A percentile compares a stretch with the other conserved stretches of the same genome.
These are phyloP conservation scores for Xanthoconium separans DNA, from an alignment of 1,284 basidiomycete species.

Conservation along the genomic window DNA sequence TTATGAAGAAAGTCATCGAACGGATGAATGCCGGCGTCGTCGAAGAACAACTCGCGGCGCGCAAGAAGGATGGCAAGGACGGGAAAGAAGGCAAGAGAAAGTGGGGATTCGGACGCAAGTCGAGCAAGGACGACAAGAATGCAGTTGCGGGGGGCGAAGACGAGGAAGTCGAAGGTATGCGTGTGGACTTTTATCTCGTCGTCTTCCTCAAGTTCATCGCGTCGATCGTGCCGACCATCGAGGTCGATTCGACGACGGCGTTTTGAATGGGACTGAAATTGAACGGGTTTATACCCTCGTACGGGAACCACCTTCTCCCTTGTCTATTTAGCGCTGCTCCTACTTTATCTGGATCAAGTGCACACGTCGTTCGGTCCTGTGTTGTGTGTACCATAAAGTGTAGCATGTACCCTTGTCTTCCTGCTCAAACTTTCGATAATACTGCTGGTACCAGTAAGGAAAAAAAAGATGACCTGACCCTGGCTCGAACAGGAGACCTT, in stretches of 20 bases:
- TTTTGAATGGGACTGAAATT: conserved; percentile 51
- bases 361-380: conserved; percentile 2
- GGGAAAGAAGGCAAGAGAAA: conserved; percentile 76
- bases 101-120: conserved; percentile 78
- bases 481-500: conserved; percentile 60
- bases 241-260: conserved; percentile 87
- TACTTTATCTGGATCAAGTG: conserved; percentile 6
- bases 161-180: conserved; percentile 81
- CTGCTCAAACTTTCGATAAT: conserved; percentile 11
- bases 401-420: conserved; percentile 26
- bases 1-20: conserved; percentile 99
- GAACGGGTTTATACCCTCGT: conserved; percentile 24
- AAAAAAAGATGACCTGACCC: conserved; percentile 45
- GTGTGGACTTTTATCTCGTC: conserved; percentile 93
- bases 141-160: conserved; percentile 51
- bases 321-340: not conserved
- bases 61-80: conserved; percentile 51
- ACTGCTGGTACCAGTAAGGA: no score
- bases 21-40: conserved; percentile 91
- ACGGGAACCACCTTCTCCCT: not conserved
- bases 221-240: conserved; percentile 92
- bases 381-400: conserved; percentile 27
- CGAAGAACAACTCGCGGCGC: conserved; percentile 69
- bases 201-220: conserved; percentile 98
- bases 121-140: conserved; percentile 58